Base-by-base conservation (phyloP, 305 asterid species). In the Fraxinus dipetala region DNA sequence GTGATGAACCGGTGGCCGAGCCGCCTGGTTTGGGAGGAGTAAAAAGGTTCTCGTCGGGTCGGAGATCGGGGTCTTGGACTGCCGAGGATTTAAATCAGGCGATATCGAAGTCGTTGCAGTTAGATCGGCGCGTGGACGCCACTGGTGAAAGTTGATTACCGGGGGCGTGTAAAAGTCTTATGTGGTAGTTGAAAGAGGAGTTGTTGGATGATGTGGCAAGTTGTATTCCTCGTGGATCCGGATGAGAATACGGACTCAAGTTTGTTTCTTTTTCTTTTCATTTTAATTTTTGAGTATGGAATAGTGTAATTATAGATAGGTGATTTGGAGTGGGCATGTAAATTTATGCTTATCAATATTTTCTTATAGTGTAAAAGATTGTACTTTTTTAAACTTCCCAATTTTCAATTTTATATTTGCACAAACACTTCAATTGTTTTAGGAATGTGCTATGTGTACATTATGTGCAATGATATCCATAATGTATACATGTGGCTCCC, bases 21-120 rank as follows among this genome's bases (percentile, higher is more conserved):
- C 84, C 93, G 16, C 92, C 94, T 63, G 87, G 90, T 80, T 85
- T 94, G 87, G 98, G 96, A 70, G 97, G 88, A 35, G 70, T 93
- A 86, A 90, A 80, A 69, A 88, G 91, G 90, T 90, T 91, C 73
- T 81, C 84, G 5, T 95, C 98, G 6, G 98, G 96, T 0, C 88
- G 97, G 85, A 87, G 92, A 61, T 88, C 97, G 32, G 90, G 78
- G 13, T 87, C 90, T 0, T 91, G 91, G 90, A 80, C 86, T 63
- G 89, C 87, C 0, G 94, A 92, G n/a, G 95, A 91, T 24, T 85
- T 90, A 26, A 85, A 83, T 24, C 87, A 79, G 81, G 89, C 87
- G 32, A 31, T 82, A 1, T 28, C 85, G 38, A 84, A 31, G 32
- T 67, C 82, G 59, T 34, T 48, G 20, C 59, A 80, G 9, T 61